Base-by-base conservation (phyloP, 129 eudicot species). In the Helianthus tuberosus region DNA sequence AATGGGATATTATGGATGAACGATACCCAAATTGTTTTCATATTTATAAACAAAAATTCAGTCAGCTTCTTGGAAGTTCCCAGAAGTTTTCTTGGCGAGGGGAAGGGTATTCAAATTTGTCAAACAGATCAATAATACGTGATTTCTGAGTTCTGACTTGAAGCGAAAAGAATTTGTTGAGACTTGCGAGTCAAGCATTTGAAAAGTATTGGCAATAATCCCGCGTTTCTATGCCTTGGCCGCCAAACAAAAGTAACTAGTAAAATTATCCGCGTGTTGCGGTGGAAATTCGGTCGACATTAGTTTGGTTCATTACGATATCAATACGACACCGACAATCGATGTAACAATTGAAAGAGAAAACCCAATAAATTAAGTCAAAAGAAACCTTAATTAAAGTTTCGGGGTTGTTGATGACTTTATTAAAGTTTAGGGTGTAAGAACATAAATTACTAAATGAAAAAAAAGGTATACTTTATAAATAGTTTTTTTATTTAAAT, bases 1-100 rank as follows among this genome's bases (percentile, higher is more conserved):
- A 43, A 16, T 57, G 66, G 23, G 52, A 20, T 68, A 29, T 8
- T 11, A 59, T 72, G 68, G 65, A 12, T 62, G 39, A 23, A 29
- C 14, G 16, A 16, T 50, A 32, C 12, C 7, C 10, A 41, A 11
- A 0, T 44, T 38, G 11, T 13, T 72, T 29, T 15, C 43, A 72
- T 59, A 58, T 72, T 43, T 72, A 72, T 72, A 72, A 38, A 59
- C 76, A 39, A 39, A 12, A 38, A 6, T 57, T 48, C 12, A 32
- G 8, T 1, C 15, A 72, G 23, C 48, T 43, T 57, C 57, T 49
- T 16, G 29, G 29, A 62, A 62, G 46, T 35, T 32, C 5, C 64
- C 39, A 13, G 12, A 8, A 3, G 43, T 60, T 27, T 60, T 60
- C 15, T 60, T 60, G 41, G 66, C 66, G 20, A 6, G 46, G 46